Evolutionary conservation across 805 yeast genomes (phyloP).

Genomic region (Starmerella asiatica): DNA sequence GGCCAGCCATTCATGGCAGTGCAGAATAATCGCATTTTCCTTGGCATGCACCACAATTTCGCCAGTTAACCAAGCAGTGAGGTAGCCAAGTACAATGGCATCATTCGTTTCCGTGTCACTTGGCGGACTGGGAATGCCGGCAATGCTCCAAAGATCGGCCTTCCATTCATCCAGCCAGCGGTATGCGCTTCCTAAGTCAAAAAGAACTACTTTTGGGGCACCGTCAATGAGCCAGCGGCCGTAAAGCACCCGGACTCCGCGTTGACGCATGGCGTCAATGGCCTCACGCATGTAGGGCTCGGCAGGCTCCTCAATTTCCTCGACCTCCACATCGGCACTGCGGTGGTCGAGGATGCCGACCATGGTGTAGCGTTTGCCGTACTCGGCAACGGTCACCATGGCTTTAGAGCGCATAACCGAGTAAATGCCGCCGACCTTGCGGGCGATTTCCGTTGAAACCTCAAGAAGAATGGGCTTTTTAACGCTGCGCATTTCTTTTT

Average conservation of each 20-base stretch:
- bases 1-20: constrained; percentile 97
- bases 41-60: constrained; percentile 76
- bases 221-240: constrained; percentile 98
- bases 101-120: constrained; percentile 81
- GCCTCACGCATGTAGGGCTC: constrained; percentile 42
- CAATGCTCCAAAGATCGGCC: constrained; percentile 75
- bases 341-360: constrained; percentile 74
- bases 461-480: constrained; percentile 80
- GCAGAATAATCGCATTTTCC: constrained; percentile 80
- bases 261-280: constrained; percentile 60
- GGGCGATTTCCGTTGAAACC: constrained; percentile 94
- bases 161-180: constrained; percentile 80
- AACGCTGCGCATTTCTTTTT: constrained; percentile 46
- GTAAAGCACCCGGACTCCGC: constrained; percentile 73
- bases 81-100: constrained; percentile 81
- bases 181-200: constrained; percentile 68
- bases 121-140: constrained; percentile 88
- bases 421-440: constrained; percentile 94
- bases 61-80: constrained; percentile 95
- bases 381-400: constrained; percentile 90
- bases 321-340: constrained; percentile 64
- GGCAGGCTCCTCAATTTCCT: constrained; percentile 39
- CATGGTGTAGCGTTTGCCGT: constrained; percentile 69
- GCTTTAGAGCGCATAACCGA: constrained; percentile 94
- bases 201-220: constrained; percentile 82